Percentiles rank a stretch among this genome's conserved stretches.
These are phyloP conservation scores for Russula ochroleuca DNA, from an alignment of 768 basidiomycete genomes.

Conservation along the genomic window DNA sequence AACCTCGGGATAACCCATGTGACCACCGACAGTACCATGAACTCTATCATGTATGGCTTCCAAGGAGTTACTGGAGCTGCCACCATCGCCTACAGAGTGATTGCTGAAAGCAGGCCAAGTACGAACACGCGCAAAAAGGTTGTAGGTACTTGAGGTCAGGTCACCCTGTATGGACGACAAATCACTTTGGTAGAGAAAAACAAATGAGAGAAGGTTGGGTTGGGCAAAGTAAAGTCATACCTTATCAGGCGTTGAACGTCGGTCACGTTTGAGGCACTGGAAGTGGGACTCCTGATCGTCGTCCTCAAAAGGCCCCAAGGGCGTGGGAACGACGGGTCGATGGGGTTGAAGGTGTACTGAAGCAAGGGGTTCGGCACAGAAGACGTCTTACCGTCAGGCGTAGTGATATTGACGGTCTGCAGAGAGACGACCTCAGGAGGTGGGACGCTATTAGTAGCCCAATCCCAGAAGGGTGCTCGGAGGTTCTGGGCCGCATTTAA, in stretches of 20 bases:
- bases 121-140: conserved; percentile 38
- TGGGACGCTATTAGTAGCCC: conserved; percentile 41
- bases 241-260: conserved; percentile 33
- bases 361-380: conserved; percentile 37
- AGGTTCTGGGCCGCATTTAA: conserved; percentile 36
- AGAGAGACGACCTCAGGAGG: conserved; percentile 40
- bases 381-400: conserved; percentile 33
- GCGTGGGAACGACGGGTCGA: conserved; percentile 13
- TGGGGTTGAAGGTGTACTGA: conserved; percentile 39
- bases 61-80: conserved; percentile 43
- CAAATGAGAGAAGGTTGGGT: neutral
- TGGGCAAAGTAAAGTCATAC: conserved; percentile 27
- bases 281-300: conserved; percentile 19
- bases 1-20: conserved; percentile 28
- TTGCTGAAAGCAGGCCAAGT: conserved; percentile 48
- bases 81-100: conserved; percentile 38
- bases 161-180: conserved; percentile 17
- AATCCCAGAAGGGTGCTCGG: conserved; percentile 50
- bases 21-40: conserved; percentile 35
- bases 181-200: neutral
- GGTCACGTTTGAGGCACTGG: conserved; percentile 8
- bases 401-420: conserved; percentile 36
- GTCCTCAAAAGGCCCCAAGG: conserved; percentile 14
- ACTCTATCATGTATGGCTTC: conserved; percentile 49
- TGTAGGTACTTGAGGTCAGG: conserved; percentile 27